A percentile compares a stretch with the other conserved stretches of the same genome.
Evolutionary conservation across 2,329 filamentous ascomycete genomes (phyloP).

Genomic region (Furcasterigmium furcatum): DNA sequence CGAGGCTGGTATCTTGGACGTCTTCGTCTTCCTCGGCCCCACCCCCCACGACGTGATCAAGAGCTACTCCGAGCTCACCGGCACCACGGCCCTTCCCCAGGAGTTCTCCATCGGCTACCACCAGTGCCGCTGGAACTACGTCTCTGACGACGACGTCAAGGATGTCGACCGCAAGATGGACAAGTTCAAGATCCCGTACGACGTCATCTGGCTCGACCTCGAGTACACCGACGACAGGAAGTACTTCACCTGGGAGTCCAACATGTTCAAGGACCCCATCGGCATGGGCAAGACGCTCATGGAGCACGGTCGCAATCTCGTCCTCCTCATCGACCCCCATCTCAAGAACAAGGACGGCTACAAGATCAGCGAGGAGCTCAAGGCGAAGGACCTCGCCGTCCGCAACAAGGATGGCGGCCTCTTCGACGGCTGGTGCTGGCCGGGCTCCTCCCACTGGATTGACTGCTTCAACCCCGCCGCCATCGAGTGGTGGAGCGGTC

Average conservation of each 20-base stretch:
- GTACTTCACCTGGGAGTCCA: slow-evolving; percentile 95
- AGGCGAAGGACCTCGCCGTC: slow-evolving; percentile 77
- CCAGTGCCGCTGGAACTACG: slow-evolving; percentile 98
- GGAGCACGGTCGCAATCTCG: slow-evolving; percentile 81
- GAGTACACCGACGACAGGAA: slow-evolving; percentile 97
- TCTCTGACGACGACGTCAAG: slow-evolving; percentile 93
- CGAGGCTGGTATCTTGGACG: slow-evolving; percentile 82
- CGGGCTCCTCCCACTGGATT: slow-evolving; percentile 93
- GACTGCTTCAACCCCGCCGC: slow-evolving; percentile 95
- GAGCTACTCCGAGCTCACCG: slow-evolving; percentile 85
- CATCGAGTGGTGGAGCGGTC: slow-evolving; percentile 82
- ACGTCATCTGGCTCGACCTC: slow-evolving; percentile 98
- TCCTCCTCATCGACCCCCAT: slow-evolving; percentile 93
- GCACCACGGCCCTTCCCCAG: slow-evolving; percentile 86
- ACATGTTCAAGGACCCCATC: slow-evolving; percentile 82
- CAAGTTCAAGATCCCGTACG: slow-evolving; percentile 91
- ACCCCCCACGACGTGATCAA: slow-evolving; percentile 78
- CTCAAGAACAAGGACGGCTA: slow-evolving; percentile 91
- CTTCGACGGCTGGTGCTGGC: slow-evolving; percentile 99
- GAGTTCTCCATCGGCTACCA: slow-evolving; percentile 93
- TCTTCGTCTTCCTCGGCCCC: slow-evolving; percentile 92
- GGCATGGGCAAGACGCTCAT: slow-evolving; percentile 88
- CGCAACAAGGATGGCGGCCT: slow-evolving; percentile 86
- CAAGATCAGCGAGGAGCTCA: slow-evolving; percentile 73
- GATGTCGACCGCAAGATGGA: slow-evolving; percentile 97